A percentile compares a stretch with the other conserved stretches of the same genome.
Evolutionary conservation across 2,329 filamentous ascomycete genomes (phyloP).

Genomic region (Tolypocladium nubicola): DNA sequence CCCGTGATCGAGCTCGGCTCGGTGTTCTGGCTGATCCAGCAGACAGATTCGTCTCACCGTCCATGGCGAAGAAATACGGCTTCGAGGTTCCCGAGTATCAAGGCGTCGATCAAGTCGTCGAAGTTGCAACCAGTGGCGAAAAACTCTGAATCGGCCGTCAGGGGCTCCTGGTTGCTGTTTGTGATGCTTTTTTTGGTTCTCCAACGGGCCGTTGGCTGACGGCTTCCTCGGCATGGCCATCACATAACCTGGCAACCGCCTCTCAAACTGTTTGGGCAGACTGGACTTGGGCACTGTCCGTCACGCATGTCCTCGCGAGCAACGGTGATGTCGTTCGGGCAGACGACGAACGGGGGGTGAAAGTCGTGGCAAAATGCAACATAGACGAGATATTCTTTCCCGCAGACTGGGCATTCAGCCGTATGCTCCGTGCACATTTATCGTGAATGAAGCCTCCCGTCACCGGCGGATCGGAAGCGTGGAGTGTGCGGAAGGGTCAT

Average conservation of each 20-base stretch:
- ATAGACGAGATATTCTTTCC: constrained; percentile 48
- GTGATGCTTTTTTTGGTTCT: not conserved
- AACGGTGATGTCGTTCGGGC: constrained; percentile 31
- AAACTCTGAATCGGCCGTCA: constrained; percentile 34
- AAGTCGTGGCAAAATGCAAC: constrained; percentile 44
- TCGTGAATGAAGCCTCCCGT: constrained; percentile 13
- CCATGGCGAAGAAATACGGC: constrained; percentile 74
- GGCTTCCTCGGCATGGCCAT: constrained; percentile 7
- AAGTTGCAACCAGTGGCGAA: constrained; percentile 45
- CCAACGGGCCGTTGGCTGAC: not conserved
- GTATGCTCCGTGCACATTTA: constrained; percentile 52
- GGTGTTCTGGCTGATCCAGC: constrained; percentile 6
- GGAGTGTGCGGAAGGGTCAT: constrained; percentile 1
- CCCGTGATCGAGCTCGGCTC: not conserved
- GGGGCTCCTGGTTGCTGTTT: not conserved
- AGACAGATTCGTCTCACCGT: constrained; percentile 63
- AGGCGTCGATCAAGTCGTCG: constrained; percentile 81
- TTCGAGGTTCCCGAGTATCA: constrained; percentile 75
- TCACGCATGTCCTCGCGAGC: constrained; percentile 36
- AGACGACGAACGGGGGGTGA: constrained; percentile 36
- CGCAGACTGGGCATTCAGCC: constrained; percentile 47
- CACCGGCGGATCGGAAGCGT: constrained; percentile 1
- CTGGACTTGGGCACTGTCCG: constrained; percentile 45
- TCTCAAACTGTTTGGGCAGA: constrained; percentile 47
- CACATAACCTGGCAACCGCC: constrained; percentile 46